Base-by-base conservation (phyloP, 345 rosid genomes). In the Trapa bicornis region DNA sequence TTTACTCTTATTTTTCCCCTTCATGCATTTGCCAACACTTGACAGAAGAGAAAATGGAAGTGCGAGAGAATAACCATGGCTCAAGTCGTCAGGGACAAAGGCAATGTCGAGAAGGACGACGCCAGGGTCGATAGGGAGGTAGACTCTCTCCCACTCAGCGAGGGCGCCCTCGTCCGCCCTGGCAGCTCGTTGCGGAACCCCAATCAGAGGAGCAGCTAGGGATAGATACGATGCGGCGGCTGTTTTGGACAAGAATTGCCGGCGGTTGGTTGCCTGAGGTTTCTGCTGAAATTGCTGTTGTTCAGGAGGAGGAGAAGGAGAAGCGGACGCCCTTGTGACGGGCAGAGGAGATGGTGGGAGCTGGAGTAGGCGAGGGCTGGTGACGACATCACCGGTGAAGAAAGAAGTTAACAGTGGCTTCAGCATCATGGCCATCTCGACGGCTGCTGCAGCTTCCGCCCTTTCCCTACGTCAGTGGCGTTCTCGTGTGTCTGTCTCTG, bases 41-140 rank as follows among this genome's bases (percentile, higher is more conserved):
- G 54, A 16, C 22, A 15, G 1, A 3, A 54, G 10, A 54, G 33
- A 54, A n/a, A 66, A 14, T 2, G 39, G 52, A 8, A 1, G 1
- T 22, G 22, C 15, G 4, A 38, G 12, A 14, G 13, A 71, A 47
- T 22, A 57, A 86, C 96, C 97, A 66, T 87, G 97, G 60, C 72
- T 84, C 10, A 54, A 53, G 14, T 93, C 94, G 37, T 88, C 94
- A 1, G 94, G 96, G 64, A 93, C 96, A 74, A 88, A 93, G 64
- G 96, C 83, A 61, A 93, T 83, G 79, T 90, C 98, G 50, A 93
- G 96, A 72, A 90, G 96, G 70, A 90, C 93, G n/a, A 93, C 96
- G 36, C 98, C 92, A 11, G 97, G 96, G 72, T 90, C 92, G 66
- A 87, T 86, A 13, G 97, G 92, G 63, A 90, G 83, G 64, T 53